These are phyloP conservation scores for Candida odintsovae DNA, from an alignment of 805 yeast genomes.

Conservation along the genomic window DNA sequence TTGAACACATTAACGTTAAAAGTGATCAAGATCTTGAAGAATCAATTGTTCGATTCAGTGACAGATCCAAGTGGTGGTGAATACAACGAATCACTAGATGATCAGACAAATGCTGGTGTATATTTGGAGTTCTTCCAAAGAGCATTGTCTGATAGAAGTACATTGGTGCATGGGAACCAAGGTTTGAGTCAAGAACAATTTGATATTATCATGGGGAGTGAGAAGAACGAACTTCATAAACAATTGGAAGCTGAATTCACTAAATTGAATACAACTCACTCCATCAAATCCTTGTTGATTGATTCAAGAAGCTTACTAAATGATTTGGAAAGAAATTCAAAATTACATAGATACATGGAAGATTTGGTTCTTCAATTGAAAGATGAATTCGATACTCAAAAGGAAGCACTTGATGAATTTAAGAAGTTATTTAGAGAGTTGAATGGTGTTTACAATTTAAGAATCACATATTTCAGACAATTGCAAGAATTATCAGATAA, in stretches of 20 bases:
- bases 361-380: slow-evolving; percentile 18
- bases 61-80: slow-evolving; percentile 46
- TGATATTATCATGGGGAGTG: neutral
- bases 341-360: slow-evolving; percentile 5
- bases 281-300: slow-evolving; percentile 12
- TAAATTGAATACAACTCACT: neutral
- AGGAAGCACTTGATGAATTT: slow-evolving; percentile 21
- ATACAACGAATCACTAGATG: slow-evolving; percentile 65
- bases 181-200: neutral
- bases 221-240: slow-evolving; percentile 6
- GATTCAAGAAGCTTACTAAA: slow-evolving; percentile 9
- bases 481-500: slow-evolving; percentile 84
- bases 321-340: neutral
- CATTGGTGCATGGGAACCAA: slow-evolving; percentile 16
- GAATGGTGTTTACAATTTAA: slow-evolving; percentile 68
- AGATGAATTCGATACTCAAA: slow-evolving; percentile 27
- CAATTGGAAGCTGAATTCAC: slow-evolving; percentile 12
- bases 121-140: slow-evolving; percentile 50
- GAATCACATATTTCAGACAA: slow-evolving; percentile 76
- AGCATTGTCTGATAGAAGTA: slow-evolving; percentile 39
- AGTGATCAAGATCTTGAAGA: slow-evolving; percentile 36
- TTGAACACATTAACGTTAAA: slow-evolving; percentile 48
- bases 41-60: slow-evolving; percentile 46
- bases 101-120: slow-evolving; percentile 65
- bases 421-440: slow-evolving; percentile 43